Percentiles rank a stretch among this genome's conserved stretches.
Evolutionary conservation across 2,329 filamentous ascomycete genomes (phyloP).

Genomic region (Apiospora rasikravindrae): DNA sequence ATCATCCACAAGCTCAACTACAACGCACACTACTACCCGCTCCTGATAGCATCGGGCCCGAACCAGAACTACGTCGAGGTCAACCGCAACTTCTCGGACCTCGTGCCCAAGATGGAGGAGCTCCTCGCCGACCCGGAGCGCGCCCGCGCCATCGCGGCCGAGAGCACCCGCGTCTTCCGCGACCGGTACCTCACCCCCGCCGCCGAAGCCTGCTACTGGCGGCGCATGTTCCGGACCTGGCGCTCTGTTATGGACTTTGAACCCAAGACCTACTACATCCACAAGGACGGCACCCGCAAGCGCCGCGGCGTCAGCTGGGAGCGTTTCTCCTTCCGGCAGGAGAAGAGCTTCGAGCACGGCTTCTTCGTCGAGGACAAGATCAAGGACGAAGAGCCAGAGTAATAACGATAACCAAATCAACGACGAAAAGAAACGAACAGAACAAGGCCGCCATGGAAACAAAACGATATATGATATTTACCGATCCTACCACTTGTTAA

Average conservation of each 20-base stretch:
- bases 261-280: conserved; percentile 27
- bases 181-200: conserved; percentile 59
- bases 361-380: conserved; percentile 28
- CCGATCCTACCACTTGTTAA: background rate
- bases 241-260: conserved; percentile 32
- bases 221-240: conserved; percentile 35
- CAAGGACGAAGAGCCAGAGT: conserved; percentile 21
- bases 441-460: no score
- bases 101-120: conserved; percentile 44
- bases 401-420: background rate
- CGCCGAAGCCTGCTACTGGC: conserved; percentile 61
- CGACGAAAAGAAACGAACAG: background rate
- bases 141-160: conserved; percentile 55
- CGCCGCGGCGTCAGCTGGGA: conserved; percentile 36
- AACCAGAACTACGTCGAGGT: conserved; percentile 57
- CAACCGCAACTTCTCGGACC: conserved; percentile 47
- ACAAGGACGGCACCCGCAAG: conserved; percentile 26
- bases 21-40: conserved; percentile 53
- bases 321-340: conserved; percentile 32
- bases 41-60: conserved; percentile 49
- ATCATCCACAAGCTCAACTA: conserved; percentile 54
- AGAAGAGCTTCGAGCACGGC: conserved; percentile 31
- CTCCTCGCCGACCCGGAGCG: conserved; percentile 48
- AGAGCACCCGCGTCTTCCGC: conserved; percentile 52
- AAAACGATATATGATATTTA: background rate